Base-by-base conservation (phyloP, 1,284 basidiomycete genomes). In the Cryptococcus hybrid region DNA sequence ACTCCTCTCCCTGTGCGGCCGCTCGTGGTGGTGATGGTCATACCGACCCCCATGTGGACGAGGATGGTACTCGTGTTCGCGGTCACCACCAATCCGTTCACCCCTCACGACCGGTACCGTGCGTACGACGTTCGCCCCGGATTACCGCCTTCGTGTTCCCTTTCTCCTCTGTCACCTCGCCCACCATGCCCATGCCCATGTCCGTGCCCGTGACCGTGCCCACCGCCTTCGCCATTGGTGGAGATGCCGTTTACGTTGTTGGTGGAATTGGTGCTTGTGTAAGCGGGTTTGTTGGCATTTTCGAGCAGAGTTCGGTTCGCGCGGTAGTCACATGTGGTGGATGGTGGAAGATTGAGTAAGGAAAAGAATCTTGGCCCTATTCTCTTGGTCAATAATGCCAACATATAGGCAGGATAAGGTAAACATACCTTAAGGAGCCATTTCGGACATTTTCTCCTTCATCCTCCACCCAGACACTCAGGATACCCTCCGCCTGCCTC, bases 391-490 rank as follows among this genome's bases (percentile, higher is more conserved):
- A 59, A 54, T 45, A 2, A 4, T 8, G 47, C 2, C 9, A 15
- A 24, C 12, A 12, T 18, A 47, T 36, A 18, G 42, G 49, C 11
- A 24, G 12, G 8, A 42, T 30, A 24, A n/a, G 36, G 9, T 3
- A 24, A 3, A 70, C 76, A 58, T 56, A 78, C 77, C 69, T 72
- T 53, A 79, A 56, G 13, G 72, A 64, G 3, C 73, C 73, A 37
- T 61, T 74, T 48, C 69, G 64, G 2, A 76, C 71, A 9, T 65
- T 61, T 37, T 77, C 75, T 3, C 70, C 70, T 63, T 78, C 75
- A 57, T 76, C 72, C 59, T 79, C 78, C 4, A 78, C 76, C 78
- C 78, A 79, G 11, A 79, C 74, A 57, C 72, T 75, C 57, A 79
- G 53, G 13, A 78, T 77, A 59, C 77, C 76, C 67, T 79, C 78